Percentiles rank a stretch among this genome's conserved stretches.
phyloP scores from a whole-genome alignment of 345 rosid species.

The Schrenkiella parvula region DNA sequence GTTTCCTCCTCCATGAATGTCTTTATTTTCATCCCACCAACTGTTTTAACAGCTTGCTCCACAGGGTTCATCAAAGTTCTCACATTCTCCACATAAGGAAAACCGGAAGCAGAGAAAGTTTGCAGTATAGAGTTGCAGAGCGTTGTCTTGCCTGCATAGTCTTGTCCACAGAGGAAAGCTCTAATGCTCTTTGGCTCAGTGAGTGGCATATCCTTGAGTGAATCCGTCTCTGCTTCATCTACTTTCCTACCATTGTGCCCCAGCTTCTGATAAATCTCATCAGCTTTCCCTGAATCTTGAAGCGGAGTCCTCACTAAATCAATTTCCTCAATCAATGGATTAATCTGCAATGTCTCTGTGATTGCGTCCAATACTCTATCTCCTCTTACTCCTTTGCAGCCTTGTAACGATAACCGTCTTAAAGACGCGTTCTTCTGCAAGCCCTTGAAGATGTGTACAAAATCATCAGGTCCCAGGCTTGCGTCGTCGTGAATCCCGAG shows the following conservation, averaged over 20 bases:
- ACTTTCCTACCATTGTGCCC: constrained; percentile 63
- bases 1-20: constrained; percentile 72
- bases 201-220: constrained; percentile 83
- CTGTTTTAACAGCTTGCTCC: constrained; percentile 79
- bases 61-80: constrained; percentile 76
- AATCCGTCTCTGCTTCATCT: constrained; percentile 52
- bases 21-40: constrained; percentile 76
- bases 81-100: constrained; percentile 75
- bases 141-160: constrained; percentile 84
- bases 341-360: constrained; percentile 72
- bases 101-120: constrained; percentile 60
- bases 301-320: constrained; percentile 80
- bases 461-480: constrained; percentile 73
- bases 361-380: constrained; percentile 59
- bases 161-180: constrained; percentile 93
- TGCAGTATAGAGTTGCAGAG: constrained; percentile 72
- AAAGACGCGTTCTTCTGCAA: constrained; percentile 73
- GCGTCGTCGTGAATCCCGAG: constrained; percentile 67
- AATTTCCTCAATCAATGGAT: constrained; percentile 83
- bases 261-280: constrained; percentile 64
- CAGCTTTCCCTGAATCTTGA: constrained; percentile 64
- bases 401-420: constrained; percentile 70
- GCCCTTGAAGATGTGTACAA: constrained; percentile 60
- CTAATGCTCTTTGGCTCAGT: constrained; percentile 78
- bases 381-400: constrained; percentile 83